Evolutionary conservation across 768 basidiomycete species (phyloP).

Genomic region (Russula sp.): DNA sequence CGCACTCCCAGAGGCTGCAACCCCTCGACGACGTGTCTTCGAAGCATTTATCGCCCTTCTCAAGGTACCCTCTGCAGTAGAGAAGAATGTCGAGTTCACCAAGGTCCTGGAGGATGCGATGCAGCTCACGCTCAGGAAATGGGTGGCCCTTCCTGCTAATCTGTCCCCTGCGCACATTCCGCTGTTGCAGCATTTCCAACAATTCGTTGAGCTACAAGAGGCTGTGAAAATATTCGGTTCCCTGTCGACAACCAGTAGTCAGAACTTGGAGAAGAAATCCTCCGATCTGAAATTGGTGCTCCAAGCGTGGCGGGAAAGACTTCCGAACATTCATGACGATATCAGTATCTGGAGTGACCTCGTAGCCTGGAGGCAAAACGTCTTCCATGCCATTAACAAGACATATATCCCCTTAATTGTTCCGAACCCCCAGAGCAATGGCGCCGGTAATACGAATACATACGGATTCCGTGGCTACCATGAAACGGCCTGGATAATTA

Average conservation of each 20-base stretch:
- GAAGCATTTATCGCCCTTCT: constrained; percentile 91
- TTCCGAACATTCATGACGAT: constrained; percentile 95
- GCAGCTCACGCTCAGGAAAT: constrained; percentile 94
- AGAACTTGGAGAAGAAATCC: constrained; percentile 92
- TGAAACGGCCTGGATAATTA: constrained; percentile 99
- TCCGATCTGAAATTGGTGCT: constrained; percentile 95
- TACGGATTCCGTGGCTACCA: constrained; percentile 96
- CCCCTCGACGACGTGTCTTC: constrained; percentile 95
- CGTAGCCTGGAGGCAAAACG: constrained; percentile 98
- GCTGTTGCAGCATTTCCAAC: constrained; percentile 95
- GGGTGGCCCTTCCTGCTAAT: constrained; percentile 83
- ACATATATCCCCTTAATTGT: constrained; percentile 89
- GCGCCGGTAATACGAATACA: constrained; percentile 63
- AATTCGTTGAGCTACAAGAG: constrained; percentile 96
- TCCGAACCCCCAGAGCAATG: constrained; percentile 46
- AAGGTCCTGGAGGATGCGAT: constrained; percentile 91
- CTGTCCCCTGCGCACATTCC: constrained; percentile 93
- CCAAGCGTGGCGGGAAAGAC: constrained; percentile 93
- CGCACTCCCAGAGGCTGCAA: constrained; percentile 79
- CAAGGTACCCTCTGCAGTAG: constrained; percentile 74
- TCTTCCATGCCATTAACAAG: constrained; percentile 96
- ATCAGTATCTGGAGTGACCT: constrained; percentile 99
- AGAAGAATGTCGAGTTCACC: constrained; percentile 86
- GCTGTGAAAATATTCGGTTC: constrained; percentile 93
- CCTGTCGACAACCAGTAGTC: constrained; percentile 77